Conservation (phyloP, 1,284 basidiomycete genomes). For the Trichosporon sp. region DNA sequence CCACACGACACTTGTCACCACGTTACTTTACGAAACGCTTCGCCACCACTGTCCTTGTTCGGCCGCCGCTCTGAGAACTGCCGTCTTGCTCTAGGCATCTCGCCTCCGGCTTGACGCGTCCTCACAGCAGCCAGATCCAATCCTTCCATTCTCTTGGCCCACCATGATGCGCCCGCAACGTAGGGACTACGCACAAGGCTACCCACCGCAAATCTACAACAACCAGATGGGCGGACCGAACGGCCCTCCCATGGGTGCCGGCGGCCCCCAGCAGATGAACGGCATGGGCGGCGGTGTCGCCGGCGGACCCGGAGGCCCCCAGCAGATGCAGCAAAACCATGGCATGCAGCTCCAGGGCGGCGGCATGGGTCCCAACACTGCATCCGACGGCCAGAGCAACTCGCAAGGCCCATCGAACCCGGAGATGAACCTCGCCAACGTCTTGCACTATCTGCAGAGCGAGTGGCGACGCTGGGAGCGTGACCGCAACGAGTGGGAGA, state of each 20-base stretch:
- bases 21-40: not conserved
- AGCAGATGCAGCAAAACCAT: constrained; percentile 15
- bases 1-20: not conserved
- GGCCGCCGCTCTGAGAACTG: not conserved
- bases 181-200: constrained; percentile 13
- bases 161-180: constrained; percentile 12
- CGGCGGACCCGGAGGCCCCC: not conserved
- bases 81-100: not conserved
- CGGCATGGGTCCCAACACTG: constrained; percentile 1
- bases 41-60: not conserved
- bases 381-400: constrained; percentile 30
- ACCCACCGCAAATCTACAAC: constrained; percentile 14
- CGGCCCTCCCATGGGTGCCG: not conserved
- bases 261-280: constrained; percentile 13
- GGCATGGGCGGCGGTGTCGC: constrained; percentile 8
- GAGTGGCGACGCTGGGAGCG: constrained; percentile 96
- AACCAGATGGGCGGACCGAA: constrained; percentile 8
- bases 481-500: constrained; percentile 99
- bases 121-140: not conserved
- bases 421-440: constrained; percentile 86
- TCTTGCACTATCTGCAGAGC: constrained; percentile 94
- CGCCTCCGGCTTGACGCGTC: constrained; percentile 7
- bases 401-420: constrained; percentile 17
- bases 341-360: constrained; percentile 2
- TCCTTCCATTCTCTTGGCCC: not conserved